Percentiles rank a stretch among this genome's conserved stretches.
Evolutionary conservation across 2,329 filamentous ascomycete species (phyloP).

Genomic region (Aspergillus hortae): DNA sequence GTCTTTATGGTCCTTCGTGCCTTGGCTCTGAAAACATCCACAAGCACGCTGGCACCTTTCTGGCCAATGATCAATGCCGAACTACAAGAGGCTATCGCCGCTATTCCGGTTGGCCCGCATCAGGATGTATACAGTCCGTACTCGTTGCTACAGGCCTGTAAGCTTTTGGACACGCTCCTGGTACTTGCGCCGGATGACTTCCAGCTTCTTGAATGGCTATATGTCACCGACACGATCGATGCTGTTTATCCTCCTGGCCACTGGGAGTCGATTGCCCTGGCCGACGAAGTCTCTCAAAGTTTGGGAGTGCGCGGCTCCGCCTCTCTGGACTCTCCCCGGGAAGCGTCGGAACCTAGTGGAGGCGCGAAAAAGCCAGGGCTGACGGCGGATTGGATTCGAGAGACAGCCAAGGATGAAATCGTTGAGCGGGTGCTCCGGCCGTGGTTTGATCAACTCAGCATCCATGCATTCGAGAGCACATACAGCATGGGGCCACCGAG

Average conservation of each 20-base stretch:
- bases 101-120: slow-evolving; percentile 65
- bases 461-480: slow-evolving; percentile 86
- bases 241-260: slow-evolving; percentile 77
- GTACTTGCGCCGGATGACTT: slow-evolving; percentile 90
- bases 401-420: slow-evolving; percentile 57
- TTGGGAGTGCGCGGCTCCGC: slow-evolving; percentile 51
- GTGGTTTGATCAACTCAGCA: slow-evolving; percentile 88
- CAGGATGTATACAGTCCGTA: slow-evolving; percentile 74
- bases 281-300: slow-evolving; percentile 79
- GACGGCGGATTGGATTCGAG: slow-evolving; percentile 47
- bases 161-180: slow-evolving; percentile 84
- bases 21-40: slow-evolving; percentile 72
- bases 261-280: slow-evolving; percentile 69
- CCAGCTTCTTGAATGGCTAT: slow-evolving; percentile 97
- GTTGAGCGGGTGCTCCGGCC: slow-evolving; percentile 76
- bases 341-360: slow-evolving; percentile 26
- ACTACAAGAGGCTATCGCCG: slow-evolving; percentile 73
- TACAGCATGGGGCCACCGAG: slow-evolving; percentile 78
- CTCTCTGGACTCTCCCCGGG: slow-evolving; percentile 22
- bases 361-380: slow-evolving; percentile 41
- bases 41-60: slow-evolving; percentile 74
- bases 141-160: slow-evolving; percentile 84
- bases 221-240: slow-evolving; percentile 94
- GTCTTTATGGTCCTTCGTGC: slow-evolving; percentile 85
- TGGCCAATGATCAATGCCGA: slow-evolving; percentile 91